Conservation (phyloP, 352 stramenopile species). For the Plasmopara muralis region DNA sequence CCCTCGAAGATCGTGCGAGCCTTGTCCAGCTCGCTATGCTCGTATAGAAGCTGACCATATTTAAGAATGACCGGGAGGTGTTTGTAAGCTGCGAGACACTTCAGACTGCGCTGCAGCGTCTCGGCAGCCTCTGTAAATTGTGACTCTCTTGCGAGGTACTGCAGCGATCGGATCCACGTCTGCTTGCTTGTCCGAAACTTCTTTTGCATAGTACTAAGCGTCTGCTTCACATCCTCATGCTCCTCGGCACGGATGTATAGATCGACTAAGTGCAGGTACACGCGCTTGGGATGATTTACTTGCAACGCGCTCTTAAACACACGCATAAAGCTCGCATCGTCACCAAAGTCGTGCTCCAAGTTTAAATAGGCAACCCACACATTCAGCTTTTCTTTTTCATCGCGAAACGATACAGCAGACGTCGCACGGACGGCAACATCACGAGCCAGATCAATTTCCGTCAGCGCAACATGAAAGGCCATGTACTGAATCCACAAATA, state of each 20-base stretch:
- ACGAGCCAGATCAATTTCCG: constrained; percentile 88
- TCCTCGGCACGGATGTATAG: constrained; percentile 79
- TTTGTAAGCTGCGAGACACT: constrained; percentile 92
- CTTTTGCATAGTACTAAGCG: constrained; percentile 85
- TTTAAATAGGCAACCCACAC: constrained; percentile 95
- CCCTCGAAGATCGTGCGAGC: constrained; percentile 94
- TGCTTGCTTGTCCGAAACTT: constrained; percentile 90
- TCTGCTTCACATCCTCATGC: constrained; percentile 59
- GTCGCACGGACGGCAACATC: constrained; percentile 91
- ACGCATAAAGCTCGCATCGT: constrained; percentile 82
- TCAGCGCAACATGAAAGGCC: constrained; percentile 94
- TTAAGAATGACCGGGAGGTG: constrained; percentile 92
- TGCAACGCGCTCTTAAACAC: constrained; percentile 89
- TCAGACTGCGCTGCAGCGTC: constrained; percentile 88
- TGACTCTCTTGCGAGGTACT: constrained; percentile 78
- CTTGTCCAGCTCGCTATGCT: constrained; percentile 89
- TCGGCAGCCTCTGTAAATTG: constrained; percentile 73
- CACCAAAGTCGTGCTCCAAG: constrained; percentile 95
- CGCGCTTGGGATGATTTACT: constrained; percentile 93
- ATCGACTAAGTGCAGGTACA: constrained; percentile 93
- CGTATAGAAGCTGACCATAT: constrained; percentile 95
- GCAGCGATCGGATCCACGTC: constrained; percentile 79
- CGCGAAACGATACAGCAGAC: constrained; percentile 91
- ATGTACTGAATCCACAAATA: constrained; percentile 98
- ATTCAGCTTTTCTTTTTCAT: constrained; percentile 97